Conservation (phyloP, 345 rosid species). For the Capsella bursapastoris region DNA sequence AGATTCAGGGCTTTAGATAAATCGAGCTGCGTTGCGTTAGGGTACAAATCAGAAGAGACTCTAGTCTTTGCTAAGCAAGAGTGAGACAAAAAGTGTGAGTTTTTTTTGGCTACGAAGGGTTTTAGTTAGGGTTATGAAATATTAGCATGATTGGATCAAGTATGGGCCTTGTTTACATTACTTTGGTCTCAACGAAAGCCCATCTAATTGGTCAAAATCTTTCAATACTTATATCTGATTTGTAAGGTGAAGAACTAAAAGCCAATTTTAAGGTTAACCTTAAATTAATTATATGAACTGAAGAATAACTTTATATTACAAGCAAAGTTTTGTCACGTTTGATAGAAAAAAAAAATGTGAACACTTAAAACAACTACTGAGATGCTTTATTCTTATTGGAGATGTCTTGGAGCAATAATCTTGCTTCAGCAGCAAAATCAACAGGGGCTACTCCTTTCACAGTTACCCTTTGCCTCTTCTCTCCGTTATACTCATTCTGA, state of each 20-base stretch:
- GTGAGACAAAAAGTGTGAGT: background rate
- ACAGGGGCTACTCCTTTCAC: slow-evolving; percentile 67
- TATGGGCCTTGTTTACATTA: background rate
- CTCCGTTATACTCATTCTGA: slow-evolving; percentile 81
- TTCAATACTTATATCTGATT: no score
- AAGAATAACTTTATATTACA: slow-evolving; percentile 13
- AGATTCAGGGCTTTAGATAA: slow-evolving; percentile 18
- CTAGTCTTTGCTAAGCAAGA: background rate
- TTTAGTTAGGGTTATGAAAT: background rate
- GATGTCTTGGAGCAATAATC: slow-evolving; percentile 73
- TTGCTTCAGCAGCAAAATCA: slow-evolving; percentile 80
- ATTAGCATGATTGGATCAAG: background rate
- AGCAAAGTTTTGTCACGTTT: background rate
- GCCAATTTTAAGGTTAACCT: no score
- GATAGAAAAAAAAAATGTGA: no score
- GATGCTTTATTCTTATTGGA: slow-evolving; percentile 58
- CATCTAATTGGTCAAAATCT: no score
- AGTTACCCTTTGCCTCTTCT: slow-evolving; percentile 90
- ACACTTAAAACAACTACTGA: slow-evolving; percentile 27
- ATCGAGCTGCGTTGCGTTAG: background rate
- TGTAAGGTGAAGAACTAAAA: no score
- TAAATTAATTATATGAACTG: background rate
- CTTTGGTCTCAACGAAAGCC: no score
- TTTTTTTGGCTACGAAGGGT: background rate
- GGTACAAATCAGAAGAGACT: background rate